Conservation (phyloP, 257 asterid genomes). For the Solanum infundibuliforme region DNA sequence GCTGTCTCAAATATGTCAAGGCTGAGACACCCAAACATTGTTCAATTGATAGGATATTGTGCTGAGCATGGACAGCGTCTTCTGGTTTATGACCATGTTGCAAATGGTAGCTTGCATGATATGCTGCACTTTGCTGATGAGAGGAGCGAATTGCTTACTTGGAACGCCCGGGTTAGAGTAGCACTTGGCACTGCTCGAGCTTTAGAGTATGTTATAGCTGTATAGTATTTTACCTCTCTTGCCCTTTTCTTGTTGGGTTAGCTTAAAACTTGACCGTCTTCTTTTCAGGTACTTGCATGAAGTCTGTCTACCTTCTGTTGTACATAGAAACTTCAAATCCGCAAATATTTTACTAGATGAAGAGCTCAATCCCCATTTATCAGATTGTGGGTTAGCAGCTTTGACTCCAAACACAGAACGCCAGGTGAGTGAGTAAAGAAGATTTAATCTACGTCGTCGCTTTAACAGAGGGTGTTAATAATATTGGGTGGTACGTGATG, state of each 20-base stretch:
- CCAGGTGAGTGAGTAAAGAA: constrained; percentile 43
- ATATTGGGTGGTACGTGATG: background rate
- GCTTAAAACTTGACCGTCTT: constrained; percentile 5
- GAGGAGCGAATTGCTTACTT: constrained; percentile 73
- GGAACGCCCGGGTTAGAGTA: constrained; percentile 96
- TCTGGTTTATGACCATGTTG: constrained; percentile 67
- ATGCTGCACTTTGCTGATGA: constrained; percentile 93
- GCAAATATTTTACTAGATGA: constrained; percentile 90
- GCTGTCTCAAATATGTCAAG: constrained; percentile 88
- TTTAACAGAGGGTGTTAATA: background rate
- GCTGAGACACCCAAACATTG: constrained; percentile 83
- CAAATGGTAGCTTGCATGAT: constrained; percentile 86
- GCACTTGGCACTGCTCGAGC: constrained; percentile 99
- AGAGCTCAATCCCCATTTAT: constrained; percentile 86
- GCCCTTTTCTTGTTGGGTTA: background rate
- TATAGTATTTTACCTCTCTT: background rate
- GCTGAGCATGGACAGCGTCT: constrained; percentile 93
- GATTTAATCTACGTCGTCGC: background rate
- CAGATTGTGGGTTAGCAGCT: constrained; percentile 92
- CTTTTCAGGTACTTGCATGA: constrained; percentile 91
- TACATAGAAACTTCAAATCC: constrained; percentile 90
- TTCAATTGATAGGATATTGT: constrained; percentile 81
- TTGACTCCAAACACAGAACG: constrained; percentile 82
- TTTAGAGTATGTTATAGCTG: constrained; percentile 57
- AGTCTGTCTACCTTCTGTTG: constrained; percentile 91